Conservation (phyloP, 1,139 yeast genomes). For the Lizanozyma gosingica region DNA sequence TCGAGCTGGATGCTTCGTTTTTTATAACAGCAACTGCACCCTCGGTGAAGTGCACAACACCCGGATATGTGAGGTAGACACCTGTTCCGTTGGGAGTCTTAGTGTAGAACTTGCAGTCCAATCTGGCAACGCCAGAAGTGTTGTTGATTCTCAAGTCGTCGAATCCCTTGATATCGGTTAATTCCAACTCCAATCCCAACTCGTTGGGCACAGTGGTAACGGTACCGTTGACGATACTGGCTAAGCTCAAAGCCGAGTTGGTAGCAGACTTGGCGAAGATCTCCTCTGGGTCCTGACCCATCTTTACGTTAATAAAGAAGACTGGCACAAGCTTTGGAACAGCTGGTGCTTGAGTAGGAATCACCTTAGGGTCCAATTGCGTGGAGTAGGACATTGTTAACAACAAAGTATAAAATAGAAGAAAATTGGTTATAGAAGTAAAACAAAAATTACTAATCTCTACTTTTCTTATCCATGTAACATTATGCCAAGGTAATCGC, state of each 20-base stretch:
- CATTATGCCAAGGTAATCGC: too few species aligned
- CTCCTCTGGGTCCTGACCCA: constrained; percentile 10
- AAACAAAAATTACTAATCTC: too few species aligned
- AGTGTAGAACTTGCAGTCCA: constrained; percentile 44
- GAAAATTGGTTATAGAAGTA: too few species aligned
- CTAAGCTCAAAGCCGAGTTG: constrained; percentile 14
- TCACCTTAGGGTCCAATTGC: constrained; percentile 2
- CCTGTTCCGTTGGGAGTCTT: constrained; percentile 30
- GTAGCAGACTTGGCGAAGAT: constrained; percentile 11
- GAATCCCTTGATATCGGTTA: constrained; percentile 23
- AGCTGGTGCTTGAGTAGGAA: constrained; percentile 13
- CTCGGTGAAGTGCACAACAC: constrained; percentile 31
- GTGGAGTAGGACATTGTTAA: neutral
- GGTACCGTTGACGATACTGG: constrained; percentile 19
- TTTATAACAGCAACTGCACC: constrained; percentile 24
- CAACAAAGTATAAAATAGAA: too few species aligned
- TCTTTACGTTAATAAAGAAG: constrained; percentile 19
- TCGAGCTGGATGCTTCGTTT: constrained; percentile 17
- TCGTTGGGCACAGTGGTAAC: constrained; percentile 21
- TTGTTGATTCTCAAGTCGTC: constrained; percentile 36
- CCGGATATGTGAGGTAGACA: constrained; percentile 35
- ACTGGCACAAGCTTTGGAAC: constrained; percentile 23
- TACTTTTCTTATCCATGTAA: too few species aligned
- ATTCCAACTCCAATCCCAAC: constrained; percentile 22
- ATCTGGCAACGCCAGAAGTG: constrained; percentile 20